These are phyloP conservation scores for Butyriboletus loyo DNA, from an alignment of 768 basidiomycete genomes.

Conservation along the genomic window DNA sequence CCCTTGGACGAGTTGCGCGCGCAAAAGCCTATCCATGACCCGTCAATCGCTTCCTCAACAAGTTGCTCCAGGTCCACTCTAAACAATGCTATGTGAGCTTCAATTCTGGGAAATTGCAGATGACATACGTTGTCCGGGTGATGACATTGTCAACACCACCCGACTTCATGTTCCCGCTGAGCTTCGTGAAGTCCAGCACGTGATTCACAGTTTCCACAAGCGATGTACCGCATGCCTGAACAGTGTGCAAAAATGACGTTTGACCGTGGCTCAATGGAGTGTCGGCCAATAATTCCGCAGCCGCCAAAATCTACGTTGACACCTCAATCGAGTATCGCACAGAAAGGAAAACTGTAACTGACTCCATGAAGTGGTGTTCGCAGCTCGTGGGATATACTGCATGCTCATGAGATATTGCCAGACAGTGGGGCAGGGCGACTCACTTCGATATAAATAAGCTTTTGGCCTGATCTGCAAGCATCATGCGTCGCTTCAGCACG, in stretches of 20 bases:
- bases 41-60: constrained; percentile 87
- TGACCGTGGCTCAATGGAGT: constrained; percentile 81
- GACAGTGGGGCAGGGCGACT: constrained; percentile 15
- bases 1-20: constrained; percentile 70
- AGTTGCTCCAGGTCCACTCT: constrained; percentile 77
- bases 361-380: constrained; percentile 92
- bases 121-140: constrained; percentile 55
- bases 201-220: constrained; percentile 97
- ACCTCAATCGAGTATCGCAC: not conserved
- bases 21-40: constrained; percentile 90
- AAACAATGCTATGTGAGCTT: not conserved
- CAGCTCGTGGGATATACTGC: constrained; percentile 85
- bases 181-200: constrained; percentile 93
- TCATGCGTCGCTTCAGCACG: constrained; percentile 89
- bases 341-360: constrained; percentile 20
- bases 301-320: constrained; percentile 68
- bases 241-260: constrained; percentile 83
- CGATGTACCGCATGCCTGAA: constrained; percentile 93
- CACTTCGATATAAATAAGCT: constrained; percentile 90
- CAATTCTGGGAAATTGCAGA: not conserved
- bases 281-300: constrained; percentile 87
- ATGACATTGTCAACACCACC: constrained; percentile 79
- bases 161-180: constrained; percentile 80
- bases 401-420: constrained; percentile 6
- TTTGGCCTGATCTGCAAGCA: constrained; percentile 92